Evolutionary conservation across 2,329 filamentous ascomycete genomes (phyloP), one percentile per base, ranked within the genome.

Genomic region (Elsinoe perseae): DNA sequence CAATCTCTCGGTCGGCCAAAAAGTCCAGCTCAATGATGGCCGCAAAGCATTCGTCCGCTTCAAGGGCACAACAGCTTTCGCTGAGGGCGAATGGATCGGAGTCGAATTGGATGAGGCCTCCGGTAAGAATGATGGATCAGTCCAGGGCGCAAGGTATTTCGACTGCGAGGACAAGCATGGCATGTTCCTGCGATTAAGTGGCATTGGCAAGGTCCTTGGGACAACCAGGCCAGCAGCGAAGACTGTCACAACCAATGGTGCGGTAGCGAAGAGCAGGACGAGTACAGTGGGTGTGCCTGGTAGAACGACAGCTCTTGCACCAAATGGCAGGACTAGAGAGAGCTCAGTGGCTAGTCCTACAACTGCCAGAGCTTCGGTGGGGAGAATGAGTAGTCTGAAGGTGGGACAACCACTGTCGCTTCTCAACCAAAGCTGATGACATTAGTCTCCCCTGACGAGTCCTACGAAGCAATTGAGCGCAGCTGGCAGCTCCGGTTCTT

Each of bases 41-140:
- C 85, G 86, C 64, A 80, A 80, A 64, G 93, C 82, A 63, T 80
- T 81, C 59, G 81, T 98, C 61, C 88, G 88, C 64, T 98, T 88
- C 72, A 77, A 89, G 59, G 93, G 93, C 65, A 75, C 80, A 56
- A 89, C 92, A 34, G 76, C 81, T 64, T 95, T 97, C 72, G 84
- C 89, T 57, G 75, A 79, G 4, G 92, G 91, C 60, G 83, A 87
- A 60, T 97, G 91, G 89, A 78, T 96, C 58, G 92, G 92, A 61
- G 81, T 97, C 58, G 91, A 95, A 75, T 81, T 97, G 57, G 83
- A 89, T 54, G 86, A 89, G 46, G 77, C 84, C 54, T 82, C 80
- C 18, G 92, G 93, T 28, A 97, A 97, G 76, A 97, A 97, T 65
- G 89, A 97, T 77, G 92, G 92, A 61, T 86, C 87, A 56, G 89